Evolutionary conservation across 495 filamentous ascomycete genomes (phyloP).

Genomic region (Tetracladium marchalianum): DNA sequence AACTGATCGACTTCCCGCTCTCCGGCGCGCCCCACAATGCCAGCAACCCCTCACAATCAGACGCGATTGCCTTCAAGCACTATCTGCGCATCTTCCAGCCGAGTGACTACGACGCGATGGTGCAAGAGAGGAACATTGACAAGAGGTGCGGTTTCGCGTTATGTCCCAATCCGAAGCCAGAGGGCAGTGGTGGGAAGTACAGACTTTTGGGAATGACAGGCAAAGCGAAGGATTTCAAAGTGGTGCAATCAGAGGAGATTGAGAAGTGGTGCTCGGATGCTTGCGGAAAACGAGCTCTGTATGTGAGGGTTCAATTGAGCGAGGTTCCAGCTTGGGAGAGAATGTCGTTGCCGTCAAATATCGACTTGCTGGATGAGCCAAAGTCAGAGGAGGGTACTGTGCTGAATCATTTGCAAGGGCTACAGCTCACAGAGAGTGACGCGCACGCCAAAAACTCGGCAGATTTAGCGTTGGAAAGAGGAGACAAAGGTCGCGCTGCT

Average conservation of each 20-base stretch:
- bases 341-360: constrained; percentile 31
- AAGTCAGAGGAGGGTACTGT: constrained; percentile 13
- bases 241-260: constrained; percentile 41
- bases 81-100: constrained; percentile 66
- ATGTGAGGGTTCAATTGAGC: constrained; percentile 75
- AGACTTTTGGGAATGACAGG: constrained; percentile 36
- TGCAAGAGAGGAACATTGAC: constrained; percentile 77
- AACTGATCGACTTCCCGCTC: constrained; percentile 51
- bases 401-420: constrained; percentile 25
- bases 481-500: constrained; percentile 24
- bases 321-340: constrained; percentile 72
- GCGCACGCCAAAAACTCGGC: constrained; percentile 19
- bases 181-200: constrained; percentile 33
- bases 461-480: constrained; percentile 44
- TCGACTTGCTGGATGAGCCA: constrained; percentile 47
- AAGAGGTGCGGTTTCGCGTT: constrained; percentile 73
- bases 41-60: constrained; percentile 43
- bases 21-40: constrained; percentile 41
- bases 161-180: constrained; percentile 49
- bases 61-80: constrained; percentile 45
- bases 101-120: constrained; percentile 73
- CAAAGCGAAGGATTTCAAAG: constrained; percentile 38
- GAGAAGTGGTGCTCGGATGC: constrained; percentile 82
- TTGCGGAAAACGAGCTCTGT: constrained; percentile 71
- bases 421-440: constrained; percentile 8